phyloP scores from a whole-genome alignment of 768 basidiomycete species.

The Suillus variegatus region DNA sequence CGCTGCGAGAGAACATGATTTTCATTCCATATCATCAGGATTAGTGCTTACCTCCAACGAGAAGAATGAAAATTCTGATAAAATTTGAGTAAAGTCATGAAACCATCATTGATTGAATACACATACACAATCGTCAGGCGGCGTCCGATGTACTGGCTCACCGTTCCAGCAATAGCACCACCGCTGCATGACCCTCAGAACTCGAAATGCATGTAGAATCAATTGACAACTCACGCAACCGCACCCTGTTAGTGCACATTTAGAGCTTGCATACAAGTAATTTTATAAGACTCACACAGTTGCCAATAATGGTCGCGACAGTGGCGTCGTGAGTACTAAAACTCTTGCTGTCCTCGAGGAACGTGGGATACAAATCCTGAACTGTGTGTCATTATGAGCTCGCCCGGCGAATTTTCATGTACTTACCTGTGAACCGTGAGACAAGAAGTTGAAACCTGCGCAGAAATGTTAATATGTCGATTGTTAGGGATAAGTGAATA shows the following conservation, averaged over 20 bases:
- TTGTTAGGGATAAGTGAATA: constrained; percentile 7
- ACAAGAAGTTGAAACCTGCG: constrained; percentile 74
- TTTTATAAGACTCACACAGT: constrained; percentile 45
- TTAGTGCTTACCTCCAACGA: constrained; percentile 43
- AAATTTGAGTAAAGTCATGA: background rate
- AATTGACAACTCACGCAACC: constrained; percentile 36
- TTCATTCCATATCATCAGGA: constrained; percentile 1
- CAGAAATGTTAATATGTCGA: constrained; percentile 2
- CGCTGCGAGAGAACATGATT: constrained; percentile 20
- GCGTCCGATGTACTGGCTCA: constrained; percentile 78
- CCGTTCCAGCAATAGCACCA: constrained; percentile 69
- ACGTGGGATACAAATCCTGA: constrained; percentile 80
- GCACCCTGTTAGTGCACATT: constrained; percentile 37
- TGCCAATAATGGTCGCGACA: constrained; percentile 81
- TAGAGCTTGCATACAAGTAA: background rate
- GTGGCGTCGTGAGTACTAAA: constrained; percentile 61
- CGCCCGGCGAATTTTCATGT: background rate
- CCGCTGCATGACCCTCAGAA: constrained; percentile 40
- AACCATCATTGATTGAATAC: background rate
- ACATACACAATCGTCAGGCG: constrained; percentile 71
- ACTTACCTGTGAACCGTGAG: constrained; percentile 66
- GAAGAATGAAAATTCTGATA: constrained; percentile 51
- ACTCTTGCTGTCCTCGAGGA: constrained; percentile 62
- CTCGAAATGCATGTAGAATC: constrained; percentile 14
- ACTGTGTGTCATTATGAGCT: background rate